phyloP scores from a whole-genome alignment of 257 asterid species.

The Solanum okadae region DNA sequence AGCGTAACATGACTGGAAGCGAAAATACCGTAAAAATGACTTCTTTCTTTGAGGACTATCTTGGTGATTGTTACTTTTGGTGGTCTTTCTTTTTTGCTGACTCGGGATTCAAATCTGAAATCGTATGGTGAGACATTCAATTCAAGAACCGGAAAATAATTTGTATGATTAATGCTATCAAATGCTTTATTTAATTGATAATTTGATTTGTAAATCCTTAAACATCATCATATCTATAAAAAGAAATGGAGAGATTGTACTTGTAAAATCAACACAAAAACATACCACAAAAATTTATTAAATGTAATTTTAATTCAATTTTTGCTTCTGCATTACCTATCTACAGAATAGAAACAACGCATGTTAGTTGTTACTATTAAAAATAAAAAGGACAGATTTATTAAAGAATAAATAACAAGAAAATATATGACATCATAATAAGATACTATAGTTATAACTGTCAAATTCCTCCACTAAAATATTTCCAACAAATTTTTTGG shows the following conservation, averaged over 20 bases:
- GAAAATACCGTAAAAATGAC: too few relatives aligned
- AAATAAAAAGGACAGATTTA: neutral
- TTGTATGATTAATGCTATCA: neutral
- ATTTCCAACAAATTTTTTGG: neutral
- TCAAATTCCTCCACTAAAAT: neutral
- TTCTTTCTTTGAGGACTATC: too few relatives aligned
- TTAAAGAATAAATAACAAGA: neutral
- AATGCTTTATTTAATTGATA: neutral
- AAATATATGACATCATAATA: neutral
- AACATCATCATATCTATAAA: neutral
- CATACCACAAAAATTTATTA: neutral
- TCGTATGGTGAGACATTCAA: too few relatives aligned
- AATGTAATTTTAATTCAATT: neutral
- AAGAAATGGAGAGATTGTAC: neutral
- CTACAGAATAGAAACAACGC: neutral
- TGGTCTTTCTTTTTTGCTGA: too few relatives aligned
- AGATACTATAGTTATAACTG: neutral
- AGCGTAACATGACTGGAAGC: rapidly evolving
- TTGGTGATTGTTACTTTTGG: too few relatives aligned
- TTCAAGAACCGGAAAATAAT: neutral
- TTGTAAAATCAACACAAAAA: neutral
- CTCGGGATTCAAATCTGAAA: too few relatives aligned
- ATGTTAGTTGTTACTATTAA: neutral
- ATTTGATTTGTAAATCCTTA: neutral
- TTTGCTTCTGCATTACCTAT: neutral